Base-by-base conservation (phyloP, 2,329 filamentous ascomycete species). In the Lojkania enalia region DNA sequence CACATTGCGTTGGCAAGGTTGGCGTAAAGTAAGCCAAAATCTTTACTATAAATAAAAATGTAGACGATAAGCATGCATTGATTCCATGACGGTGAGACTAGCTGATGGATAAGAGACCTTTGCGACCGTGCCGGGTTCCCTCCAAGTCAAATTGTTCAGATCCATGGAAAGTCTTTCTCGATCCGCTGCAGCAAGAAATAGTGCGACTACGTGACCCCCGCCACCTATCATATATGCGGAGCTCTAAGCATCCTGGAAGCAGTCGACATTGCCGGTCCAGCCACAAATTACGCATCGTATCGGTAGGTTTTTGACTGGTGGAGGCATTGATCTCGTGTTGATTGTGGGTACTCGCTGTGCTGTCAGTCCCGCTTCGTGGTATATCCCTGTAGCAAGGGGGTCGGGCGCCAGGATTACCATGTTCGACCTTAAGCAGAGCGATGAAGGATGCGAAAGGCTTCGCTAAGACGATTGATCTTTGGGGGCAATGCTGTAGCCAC, bases 281-380 rank as follows among this genome's bases (percentile, higher is more conserved):
- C 57, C 91, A 1, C 48, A 61, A 0, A 74, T 71, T 1, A 76
- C 90, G 3, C 40, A 52, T 3, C 33, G 49, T 1, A 49, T 55
- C 20, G 35, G 46, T 12, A 31, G 39, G 4, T 55, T 44, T 38
- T 35, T 35, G 19, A 44, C 29, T 9, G 19, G 20, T 9, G 51
- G 44, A 4, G 29, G 29, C 6, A 47, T 58, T 23, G 51, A 57
- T 40, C 32, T 56, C 3, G 52, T 54, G 53, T 35, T 56, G 7
- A 49, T 52, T 9, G 37, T 55, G 29, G 49, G 53, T 5, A 54
- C 51, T 29, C 39, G 37, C 18, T 41, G 42, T 3, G 19, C 49
- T 2, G 50, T 59, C 3, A 37, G 44, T 9, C 56, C 54, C 4
- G 55, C 52, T 9, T 44, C 52, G 3, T 45, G 43, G 32, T 56